These are phyloP conservation scores for Gloeopeniophorella convolvens DNA, from an alignment of 768 basidiomycete genomes.

Conservation along the genomic window DNA sequence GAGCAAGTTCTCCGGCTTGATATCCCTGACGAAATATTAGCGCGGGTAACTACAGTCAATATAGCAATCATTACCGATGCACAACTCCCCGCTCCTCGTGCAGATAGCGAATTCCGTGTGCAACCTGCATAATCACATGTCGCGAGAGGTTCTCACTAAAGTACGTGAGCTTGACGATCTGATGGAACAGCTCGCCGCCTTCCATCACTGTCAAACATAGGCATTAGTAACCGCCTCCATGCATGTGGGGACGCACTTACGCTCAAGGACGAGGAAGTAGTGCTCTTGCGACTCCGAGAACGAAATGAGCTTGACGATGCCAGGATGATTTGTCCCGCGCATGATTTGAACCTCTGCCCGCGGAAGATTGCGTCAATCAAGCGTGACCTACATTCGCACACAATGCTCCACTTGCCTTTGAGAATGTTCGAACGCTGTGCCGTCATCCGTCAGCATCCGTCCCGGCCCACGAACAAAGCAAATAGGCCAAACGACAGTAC, in stretches of 20 bases:
- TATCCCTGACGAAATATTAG: constrained; percentile 47
- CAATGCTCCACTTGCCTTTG: constrained; percentile 54
- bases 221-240: neutral
- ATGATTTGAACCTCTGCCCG: constrained; percentile 94
- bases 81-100: constrained; percentile 98
- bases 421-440: constrained; percentile 91
- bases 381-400: neutral
- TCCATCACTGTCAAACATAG: constrained; percentile 67
- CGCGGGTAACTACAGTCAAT: neutral
- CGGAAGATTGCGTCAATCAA: neutral
- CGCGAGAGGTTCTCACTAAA: constrained; percentile 96
- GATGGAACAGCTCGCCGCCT: constrained; percentile 97
- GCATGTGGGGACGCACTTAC: constrained; percentile 38
- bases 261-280: constrained; percentile 91
- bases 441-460: constrained; percentile 22
- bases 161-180: constrained; percentile 98
- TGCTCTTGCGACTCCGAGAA: constrained; percentile 91
- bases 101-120: constrained; percentile 87
- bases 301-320: constrained; percentile 83
- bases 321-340: constrained; percentile 89
- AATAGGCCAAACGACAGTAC: constrained; percentile 43
- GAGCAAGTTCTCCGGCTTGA: constrained; percentile 96
- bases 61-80: constrained; percentile 52
- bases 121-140: constrained; percentile 95
- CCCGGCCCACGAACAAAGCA: constrained; percentile 19